phyloP scores from a whole-genome alignment of 2,329 filamentous ascomycete genomes.

The Ceratocystis ficicola region DNA sequence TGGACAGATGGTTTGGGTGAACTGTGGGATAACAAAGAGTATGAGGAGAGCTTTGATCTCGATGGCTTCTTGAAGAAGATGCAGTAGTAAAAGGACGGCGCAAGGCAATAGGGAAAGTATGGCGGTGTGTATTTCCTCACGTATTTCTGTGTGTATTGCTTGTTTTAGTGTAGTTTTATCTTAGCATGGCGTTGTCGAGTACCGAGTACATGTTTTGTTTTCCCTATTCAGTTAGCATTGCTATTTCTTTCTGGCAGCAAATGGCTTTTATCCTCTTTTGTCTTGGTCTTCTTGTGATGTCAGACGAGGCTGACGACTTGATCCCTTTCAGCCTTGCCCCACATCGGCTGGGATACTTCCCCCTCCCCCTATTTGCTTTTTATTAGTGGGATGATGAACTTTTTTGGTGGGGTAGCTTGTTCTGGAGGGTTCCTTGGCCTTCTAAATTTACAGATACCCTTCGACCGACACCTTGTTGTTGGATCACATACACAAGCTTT shows the following conservation, averaged over 20 bases:
- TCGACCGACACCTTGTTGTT: not conserved
- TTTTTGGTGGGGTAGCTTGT: slow-evolving; percentile 6
- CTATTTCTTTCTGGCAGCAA: not conserved
- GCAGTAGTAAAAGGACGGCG: slow-evolving; percentile 47
- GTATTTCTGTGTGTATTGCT: slow-evolving; percentile 7
- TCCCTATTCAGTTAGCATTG: not conserved
- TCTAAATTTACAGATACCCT: slow-evolving; percentile 13
- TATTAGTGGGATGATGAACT: slow-evolving; percentile 1
- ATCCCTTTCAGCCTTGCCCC: slow-evolving; percentile 4
- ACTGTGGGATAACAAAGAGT: slow-evolving; percentile 93
- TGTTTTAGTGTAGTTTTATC: slow-evolving; percentile 4
- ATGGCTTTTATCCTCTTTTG: not conserved
- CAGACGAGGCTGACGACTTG: slow-evolving; percentile 6
- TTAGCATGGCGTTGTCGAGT: slow-evolving; percentile 16
- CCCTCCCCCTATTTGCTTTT: not conserved
- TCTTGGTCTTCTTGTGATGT: slow-evolving; percentile 1
- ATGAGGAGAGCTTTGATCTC: slow-evolving; percentile 94
- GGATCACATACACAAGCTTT: not conserved
- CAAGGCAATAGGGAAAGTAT: not conserved
- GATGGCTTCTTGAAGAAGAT: slow-evolving; percentile 93
- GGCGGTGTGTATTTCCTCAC: not conserved
- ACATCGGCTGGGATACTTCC: not conserved
- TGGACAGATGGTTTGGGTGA: slow-evolving; percentile 93
- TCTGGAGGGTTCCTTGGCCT: slow-evolving; percentile 11
- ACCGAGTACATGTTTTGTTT: not conserved